phyloP scores from a whole-genome alignment of 495 filamentous ascomycete genomes.

The Aspergillus leporis region DNA sequence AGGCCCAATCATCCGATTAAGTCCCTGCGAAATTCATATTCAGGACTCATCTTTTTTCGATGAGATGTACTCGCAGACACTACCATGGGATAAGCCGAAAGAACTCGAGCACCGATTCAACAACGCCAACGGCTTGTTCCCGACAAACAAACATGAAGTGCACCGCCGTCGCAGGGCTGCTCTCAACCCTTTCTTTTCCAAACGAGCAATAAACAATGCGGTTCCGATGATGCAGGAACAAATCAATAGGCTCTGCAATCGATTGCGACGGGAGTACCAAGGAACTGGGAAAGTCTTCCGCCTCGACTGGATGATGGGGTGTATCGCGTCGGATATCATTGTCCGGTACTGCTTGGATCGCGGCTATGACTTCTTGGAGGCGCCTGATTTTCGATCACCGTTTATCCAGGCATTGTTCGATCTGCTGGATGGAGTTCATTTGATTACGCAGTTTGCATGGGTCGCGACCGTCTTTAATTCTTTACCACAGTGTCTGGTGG shows the following conservation, averaged over 20 bases:
- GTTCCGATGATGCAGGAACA: constrained; percentile 15
- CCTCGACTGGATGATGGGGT: constrained; percentile 17
- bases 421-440: constrained; percentile 17
- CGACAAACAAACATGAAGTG: constrained; percentile 28
- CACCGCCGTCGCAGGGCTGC: constrained; percentile 34
- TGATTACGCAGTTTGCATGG: constrained; percentile 14
- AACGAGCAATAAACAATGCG: constrained; percentile 17
- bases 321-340: constrained; percentile 17
- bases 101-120: constrained; percentile 14
- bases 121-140: constrained; percentile 11
- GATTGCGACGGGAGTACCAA: constrained; percentile 11
- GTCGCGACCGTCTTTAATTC: constrained; percentile 9
- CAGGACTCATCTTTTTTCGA: constrained; percentile 40
- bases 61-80: constrained; percentile 21
- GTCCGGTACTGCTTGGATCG: constrained; percentile 13
- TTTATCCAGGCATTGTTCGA: constrained; percentile 18
- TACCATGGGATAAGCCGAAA: constrained; percentile 19
- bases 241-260: constrained; percentile 8
- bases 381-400: constrained; percentile 12
- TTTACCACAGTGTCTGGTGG: constrained; percentile 7
- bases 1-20: constrained; percentile 52
- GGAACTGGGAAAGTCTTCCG: constrained; percentile 14
- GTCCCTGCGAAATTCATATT: constrained; percentile 47
- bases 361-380: constrained; percentile 12
- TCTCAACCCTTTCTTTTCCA: constrained; percentile 33